Conservation (phyloP, 192 early-diverging fungal genomes). For the Borealophlyctis nickersoniae region DNA sequence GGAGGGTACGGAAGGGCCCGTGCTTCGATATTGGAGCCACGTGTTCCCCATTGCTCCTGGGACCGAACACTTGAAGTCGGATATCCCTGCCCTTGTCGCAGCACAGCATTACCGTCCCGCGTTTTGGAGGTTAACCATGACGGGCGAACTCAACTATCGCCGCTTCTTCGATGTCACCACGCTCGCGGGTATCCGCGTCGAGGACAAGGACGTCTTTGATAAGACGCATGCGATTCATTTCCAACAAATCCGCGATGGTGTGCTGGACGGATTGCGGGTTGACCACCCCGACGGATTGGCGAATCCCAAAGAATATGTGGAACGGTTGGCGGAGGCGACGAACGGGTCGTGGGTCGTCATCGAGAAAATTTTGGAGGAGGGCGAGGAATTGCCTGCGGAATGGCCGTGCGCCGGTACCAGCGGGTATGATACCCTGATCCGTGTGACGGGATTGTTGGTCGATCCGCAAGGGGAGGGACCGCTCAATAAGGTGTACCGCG, state of each 20-base stretch:
- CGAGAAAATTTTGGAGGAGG: constrained; percentile 32
- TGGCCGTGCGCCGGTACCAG: constrained; percentile 27
- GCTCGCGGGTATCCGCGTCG: constrained; percentile 25
- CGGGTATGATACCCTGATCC: constrained; percentile 28
- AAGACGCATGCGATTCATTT: constrained; percentile 16
- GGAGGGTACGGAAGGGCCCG: constrained; percentile 8
- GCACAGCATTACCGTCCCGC: constrained; percentile 24
- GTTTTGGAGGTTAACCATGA: constrained; percentile 22
- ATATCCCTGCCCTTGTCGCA: constrained; percentile 13
- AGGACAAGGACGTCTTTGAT: constrained; percentile 19
- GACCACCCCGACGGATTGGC: constrained; percentile 31
- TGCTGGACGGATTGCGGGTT: constrained; percentile 21
- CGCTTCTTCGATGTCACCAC: constrained; percentile 32
- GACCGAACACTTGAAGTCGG: constrained; percentile 20
- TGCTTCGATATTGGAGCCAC: constrained; percentile 23
- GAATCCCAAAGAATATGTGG: constrained; percentile 25
- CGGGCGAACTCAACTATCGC: constrained; percentile 27
- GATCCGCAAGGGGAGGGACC: constrained; percentile 9
- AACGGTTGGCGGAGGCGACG: constrained; percentile 15
- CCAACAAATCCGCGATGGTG: constrained; percentile 12
- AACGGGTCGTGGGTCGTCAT: constrained; percentile 31
- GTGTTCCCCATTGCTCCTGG: constrained; percentile 24
- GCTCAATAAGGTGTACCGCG: constrained; percentile 14
- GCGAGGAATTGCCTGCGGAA: constrained; percentile 15
- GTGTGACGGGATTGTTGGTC: constrained; percentile 17